Conservation (phyloP, 768 basidiomycete species). For the Rhodotorula kratochvilovae region DNA sequence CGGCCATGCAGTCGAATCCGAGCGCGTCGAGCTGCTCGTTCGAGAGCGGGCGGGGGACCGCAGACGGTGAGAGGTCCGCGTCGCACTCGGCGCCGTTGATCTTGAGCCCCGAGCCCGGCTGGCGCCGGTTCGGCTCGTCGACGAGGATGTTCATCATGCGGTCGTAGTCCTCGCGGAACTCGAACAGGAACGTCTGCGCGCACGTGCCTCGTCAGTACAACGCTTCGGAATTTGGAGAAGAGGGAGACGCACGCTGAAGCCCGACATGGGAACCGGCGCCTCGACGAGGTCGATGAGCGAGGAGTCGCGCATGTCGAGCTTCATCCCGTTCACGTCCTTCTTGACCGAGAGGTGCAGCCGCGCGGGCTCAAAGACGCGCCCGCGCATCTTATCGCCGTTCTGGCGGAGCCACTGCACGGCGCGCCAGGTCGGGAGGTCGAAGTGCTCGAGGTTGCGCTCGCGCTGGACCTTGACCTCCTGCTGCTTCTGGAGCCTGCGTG, state of each 20-base stretch:
- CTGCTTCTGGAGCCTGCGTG: constrained; percentile 3
- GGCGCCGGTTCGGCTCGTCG: constrained; percentile 47
- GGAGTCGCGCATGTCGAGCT: neutral
- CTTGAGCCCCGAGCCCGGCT: constrained; percentile 2
- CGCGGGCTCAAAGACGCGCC: constrained; percentile 81
- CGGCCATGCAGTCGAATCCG: constrained; percentile 76
- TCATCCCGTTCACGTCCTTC: constrained; percentile 56
- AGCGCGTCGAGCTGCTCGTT: constrained; percentile 56
- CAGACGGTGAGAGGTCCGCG: neutral
- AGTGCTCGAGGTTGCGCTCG: constrained; percentile 54
- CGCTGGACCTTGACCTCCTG: constrained; percentile 38
- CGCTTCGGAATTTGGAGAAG: neutral
- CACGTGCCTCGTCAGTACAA: neutral
- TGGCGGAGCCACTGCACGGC: constrained; percentile 69
- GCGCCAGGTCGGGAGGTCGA: constrained; percentile 61
- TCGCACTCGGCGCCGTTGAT: constrained; percentile 36
- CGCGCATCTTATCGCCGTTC: constrained; percentile 59
- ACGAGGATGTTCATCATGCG: constrained; percentile 60
- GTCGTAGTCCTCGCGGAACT: constrained; percentile 74
- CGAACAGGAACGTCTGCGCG: constrained; percentile 73
- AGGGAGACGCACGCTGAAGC: neutral
- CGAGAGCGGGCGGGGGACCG: neutral
- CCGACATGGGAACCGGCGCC: constrained; percentile 8
- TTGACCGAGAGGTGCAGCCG: constrained; percentile 67
- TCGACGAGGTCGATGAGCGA: constrained; percentile 11